Evolutionary conservation across 2,329 filamentous ascomycete genomes (phyloP), one percentile per base, ranked within the genome.

Genomic region (Xylariaceae sp.): DNA sequence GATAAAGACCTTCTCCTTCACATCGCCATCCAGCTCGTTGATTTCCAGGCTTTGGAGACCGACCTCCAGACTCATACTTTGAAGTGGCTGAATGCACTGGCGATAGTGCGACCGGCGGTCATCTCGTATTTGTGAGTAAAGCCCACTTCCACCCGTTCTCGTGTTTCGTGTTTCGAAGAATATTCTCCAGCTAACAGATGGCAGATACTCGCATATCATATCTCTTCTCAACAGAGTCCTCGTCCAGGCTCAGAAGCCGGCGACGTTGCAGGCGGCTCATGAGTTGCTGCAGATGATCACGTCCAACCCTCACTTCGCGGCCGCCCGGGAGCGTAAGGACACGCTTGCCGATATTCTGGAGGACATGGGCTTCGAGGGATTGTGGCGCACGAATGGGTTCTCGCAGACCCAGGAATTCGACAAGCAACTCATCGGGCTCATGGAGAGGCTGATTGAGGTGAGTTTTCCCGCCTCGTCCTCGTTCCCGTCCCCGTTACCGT

Each of bases 41-140:
- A 88, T 64, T 87, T 88, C 63, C 78, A 80, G 53, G 80, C 80
- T 54, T 71, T 86, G 6, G 84, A 87, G 54, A 83, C 87, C 53
- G 73, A 74, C 1, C 75, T 84, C 19, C 84, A 87, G 65, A 77
- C 79, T 43, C 75, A 81, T 11, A 80, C 75, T 12, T 70, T 88
- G 2, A 65, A 72, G 12, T 86, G 84, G 81, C 73, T 88, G 37
- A 81, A 80, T 50, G 73, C 78, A 48, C 68, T 87, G 31, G 82
- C 83, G 2, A 63, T 67, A 7, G 73, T 73, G 26, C 73, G 84
- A 27, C 81, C 83, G 2, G 70, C 73, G 6, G 82, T 87, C 6
- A 73, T 86, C 29, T 62, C 80, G 44, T 76, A 81, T 56, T 65
- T 88, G 80, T 86, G 69, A 74, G 80, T 73, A 11, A 19, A 19